Conservation (phyloP, 441 rosid species). For the Corymbia citriodora region DNA sequence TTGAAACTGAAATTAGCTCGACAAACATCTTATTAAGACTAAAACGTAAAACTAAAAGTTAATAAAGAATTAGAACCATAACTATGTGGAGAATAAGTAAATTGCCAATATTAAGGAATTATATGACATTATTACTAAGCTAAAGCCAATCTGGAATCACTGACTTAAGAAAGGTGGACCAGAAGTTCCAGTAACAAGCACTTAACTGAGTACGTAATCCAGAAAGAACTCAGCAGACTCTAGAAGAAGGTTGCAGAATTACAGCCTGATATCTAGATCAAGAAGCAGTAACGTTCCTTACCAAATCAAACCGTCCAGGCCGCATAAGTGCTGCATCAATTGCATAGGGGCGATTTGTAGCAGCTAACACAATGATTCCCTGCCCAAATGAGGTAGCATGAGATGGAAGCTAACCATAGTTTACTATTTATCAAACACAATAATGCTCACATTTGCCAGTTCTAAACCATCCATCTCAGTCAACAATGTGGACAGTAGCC, state of each 20-base stretch:
- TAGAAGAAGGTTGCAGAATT: not conserved
- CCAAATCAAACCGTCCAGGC: conserved; percentile 90
- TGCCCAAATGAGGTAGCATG: conserved; percentile 17
- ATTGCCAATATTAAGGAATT: not conserved
- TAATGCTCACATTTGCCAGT: conserved; percentile 55
- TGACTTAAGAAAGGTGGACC: not conserved
- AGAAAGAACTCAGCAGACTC: not conserved
- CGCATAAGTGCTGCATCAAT: conserved; percentile 95
- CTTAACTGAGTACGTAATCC: not conserved
- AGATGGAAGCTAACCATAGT: not conserved
- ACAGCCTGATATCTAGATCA: not conserved
- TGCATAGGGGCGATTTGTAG: conserved; percentile 85
- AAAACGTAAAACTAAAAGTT: not conserved
- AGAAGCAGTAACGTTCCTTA: conserved; percentile 8
- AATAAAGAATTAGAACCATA: not conserved
- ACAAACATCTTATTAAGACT: not conserved
- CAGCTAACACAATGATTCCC: conserved; percentile 94
- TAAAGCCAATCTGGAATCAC: not conserved
- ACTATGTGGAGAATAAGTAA: not conserved
- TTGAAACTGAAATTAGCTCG: not conserved
- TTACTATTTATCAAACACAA: not conserved
- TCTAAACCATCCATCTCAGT: conserved; percentile 98
- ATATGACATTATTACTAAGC: not conserved
- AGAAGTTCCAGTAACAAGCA: not conserved
- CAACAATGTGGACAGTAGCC: conserved; percentile 83